Conservation (phyloP, 2,329 filamentous ascomycete genomes). For the Pseudogymnoascus sp. region DNA sequence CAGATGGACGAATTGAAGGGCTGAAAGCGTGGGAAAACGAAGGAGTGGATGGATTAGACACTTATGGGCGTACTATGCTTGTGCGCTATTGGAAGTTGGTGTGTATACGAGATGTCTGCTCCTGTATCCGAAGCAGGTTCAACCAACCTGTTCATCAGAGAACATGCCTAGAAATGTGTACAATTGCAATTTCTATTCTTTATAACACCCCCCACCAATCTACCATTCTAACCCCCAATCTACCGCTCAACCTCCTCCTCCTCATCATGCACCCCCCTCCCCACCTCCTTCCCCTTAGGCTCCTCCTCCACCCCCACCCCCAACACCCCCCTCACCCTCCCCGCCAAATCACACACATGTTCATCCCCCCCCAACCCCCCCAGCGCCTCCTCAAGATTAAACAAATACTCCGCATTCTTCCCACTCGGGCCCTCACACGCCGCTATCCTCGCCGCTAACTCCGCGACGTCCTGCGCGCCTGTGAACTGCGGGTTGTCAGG, state of each 20-base stretch:
- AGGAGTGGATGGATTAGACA: no score
- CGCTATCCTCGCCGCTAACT: slow-evolving; percentile 73
- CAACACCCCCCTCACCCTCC: slow-evolving; percentile 53
- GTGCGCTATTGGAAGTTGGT: no score
- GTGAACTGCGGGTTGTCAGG: slow-evolving; percentile 90
- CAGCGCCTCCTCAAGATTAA: slow-evolving; percentile 69
- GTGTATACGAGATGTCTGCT: no score
- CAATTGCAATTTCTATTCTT: background rate
- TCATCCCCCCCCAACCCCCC: slow-evolving; percentile 68
- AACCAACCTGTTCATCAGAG: background rate
- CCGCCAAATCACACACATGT: slow-evolving; percentile 76
- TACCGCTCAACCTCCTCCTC: slow-evolving; percentile 33
- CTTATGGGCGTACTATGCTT: no score
- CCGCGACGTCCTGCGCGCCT: slow-evolving; percentile 70
- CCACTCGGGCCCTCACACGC: slow-evolving; percentile 74
- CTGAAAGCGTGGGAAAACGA: background rate
- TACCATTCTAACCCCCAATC: background rate
- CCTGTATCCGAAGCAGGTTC: no score
- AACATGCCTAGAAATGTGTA: background rate
- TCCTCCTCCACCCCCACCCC: slow-evolving; percentile 15
- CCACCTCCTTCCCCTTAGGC: background rate
- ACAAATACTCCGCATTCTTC: slow-evolving; percentile 82
- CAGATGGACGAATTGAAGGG: background rate
- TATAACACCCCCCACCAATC: background rate
- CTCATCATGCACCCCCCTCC: slow-evolving; percentile 12